Percentiles rank a stretch among this genome's conserved stretches.
Evolutionary conservation across 1,139 yeast genomes (phyloP).

Genomic region (Zygoascus sp.): DNA sequence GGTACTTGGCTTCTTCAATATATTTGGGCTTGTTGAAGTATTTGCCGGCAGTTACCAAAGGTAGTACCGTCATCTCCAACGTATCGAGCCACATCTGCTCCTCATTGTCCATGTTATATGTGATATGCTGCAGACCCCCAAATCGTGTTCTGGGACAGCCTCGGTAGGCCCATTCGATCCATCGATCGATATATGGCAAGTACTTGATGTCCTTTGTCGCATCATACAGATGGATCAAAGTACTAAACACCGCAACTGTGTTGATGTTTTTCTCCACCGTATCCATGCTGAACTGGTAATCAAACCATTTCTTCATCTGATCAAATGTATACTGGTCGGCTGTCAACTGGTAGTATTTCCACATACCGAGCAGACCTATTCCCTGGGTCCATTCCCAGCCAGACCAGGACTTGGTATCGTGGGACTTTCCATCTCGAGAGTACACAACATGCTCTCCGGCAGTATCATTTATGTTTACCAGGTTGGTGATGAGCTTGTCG

Average conservation of each 20-base stretch:
- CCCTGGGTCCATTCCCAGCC: conserved; percentile 29
- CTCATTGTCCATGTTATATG: conserved; percentile 34
- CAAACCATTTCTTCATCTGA: conserved; percentile 34
- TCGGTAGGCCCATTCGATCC: conserved; percentile 39
- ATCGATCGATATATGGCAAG: conserved; percentile 34
- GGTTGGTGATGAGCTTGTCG: conserved; percentile 11
- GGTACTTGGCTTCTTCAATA: conserved; percentile 37
- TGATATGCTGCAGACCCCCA: conserved; percentile 39
- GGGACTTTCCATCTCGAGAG: conserved; percentile 36
- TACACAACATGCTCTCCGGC: conserved; percentile 34
- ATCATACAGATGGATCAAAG: conserved; percentile 35
- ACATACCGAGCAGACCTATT: conserved; percentile 34
- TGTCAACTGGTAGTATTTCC: conserved; percentile 37
- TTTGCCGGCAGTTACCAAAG: conserved; percentile 36
- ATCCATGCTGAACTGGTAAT: conserved; percentile 34
- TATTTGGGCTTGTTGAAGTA: conserved; percentile 33
- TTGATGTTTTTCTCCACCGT: conserved; percentile 37
- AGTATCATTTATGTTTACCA: conserved; percentile 26
- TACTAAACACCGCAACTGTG: conserved; percentile 37
- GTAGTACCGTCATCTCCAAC: conserved; percentile 39
- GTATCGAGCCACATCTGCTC: conserved; percentile 40
- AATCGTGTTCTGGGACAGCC: conserved; percentile 34
- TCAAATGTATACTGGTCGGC: conserved; percentile 26
- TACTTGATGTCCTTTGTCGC: conserved; percentile 27
- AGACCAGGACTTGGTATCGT: conserved; percentile 39